Evolutionary conservation across 805 yeast species (phyloP).

Genomic region (Lachancea kluyveri): DNA sequence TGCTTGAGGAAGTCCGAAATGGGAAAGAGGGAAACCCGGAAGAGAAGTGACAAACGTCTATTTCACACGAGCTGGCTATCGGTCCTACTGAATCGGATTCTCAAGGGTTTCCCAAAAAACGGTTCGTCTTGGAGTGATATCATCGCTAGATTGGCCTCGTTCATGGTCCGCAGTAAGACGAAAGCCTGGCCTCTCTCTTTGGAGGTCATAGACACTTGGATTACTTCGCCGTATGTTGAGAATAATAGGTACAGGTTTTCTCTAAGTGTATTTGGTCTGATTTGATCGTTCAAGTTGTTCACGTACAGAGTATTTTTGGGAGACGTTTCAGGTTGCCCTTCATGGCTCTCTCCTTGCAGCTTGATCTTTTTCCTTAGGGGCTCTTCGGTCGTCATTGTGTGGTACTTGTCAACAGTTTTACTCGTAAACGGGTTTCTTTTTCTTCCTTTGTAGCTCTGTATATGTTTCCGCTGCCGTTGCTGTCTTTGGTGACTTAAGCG

Average conservation of each 20-base stretch:
- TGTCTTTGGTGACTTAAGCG: no score
- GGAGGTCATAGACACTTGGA: constrained; percentile 42
- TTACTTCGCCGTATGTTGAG: constrained; percentile 59
- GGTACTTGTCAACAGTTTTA: no score
- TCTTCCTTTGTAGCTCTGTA: no score
- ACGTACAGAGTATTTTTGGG: constrained; percentile 49
- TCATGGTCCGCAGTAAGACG: constrained; percentile 42
- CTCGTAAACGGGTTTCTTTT: no score
- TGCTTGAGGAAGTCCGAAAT: no score
- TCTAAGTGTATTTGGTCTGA: constrained; percentile 39
- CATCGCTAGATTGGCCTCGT: constrained; percentile 47
- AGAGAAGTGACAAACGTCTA: no score
- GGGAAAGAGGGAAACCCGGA: no score
- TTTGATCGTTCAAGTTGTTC: constrained; percentile 52
- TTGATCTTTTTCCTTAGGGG: constrained; percentile 13
- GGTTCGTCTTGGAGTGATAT: constrained; percentile 39
- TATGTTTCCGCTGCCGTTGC: no score
- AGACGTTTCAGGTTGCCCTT: constrained; percentile 2
- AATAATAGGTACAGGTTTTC: constrained; percentile 53
- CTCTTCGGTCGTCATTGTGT: constrained; percentile 1
- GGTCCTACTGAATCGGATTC: constrained; percentile 37
- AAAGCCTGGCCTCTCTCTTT: constrained; percentile 64
- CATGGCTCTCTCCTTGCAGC: not conserved
- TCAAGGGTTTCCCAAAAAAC: constrained; percentile 49
- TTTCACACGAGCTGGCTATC: constrained; percentile 12